These are phyloP conservation scores for Euryodendron excelsum DNA, from an alignment of 148 eudicot species.

Conservation along the genomic window DNA sequence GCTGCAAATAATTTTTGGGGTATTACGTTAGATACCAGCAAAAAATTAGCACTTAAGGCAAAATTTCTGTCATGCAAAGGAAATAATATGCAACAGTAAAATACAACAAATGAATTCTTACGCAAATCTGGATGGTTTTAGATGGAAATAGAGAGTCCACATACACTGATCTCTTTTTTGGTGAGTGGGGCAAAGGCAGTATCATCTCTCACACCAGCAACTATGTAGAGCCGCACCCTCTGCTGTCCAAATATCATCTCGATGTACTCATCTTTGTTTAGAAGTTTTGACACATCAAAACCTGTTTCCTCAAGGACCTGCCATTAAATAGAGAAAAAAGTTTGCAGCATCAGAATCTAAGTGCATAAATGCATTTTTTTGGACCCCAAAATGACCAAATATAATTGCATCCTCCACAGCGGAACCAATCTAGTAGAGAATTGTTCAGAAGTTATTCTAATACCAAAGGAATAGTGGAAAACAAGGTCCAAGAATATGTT, in stretches of 20 bases:
- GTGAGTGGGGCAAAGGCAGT: conserved; percentile 90
- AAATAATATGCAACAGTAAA: neutral
- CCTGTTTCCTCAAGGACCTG: conserved; percentile 99
- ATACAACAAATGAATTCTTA: neutral
- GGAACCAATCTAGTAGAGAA: neutral
- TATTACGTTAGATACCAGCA: neutral
- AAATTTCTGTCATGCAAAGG: neutral
- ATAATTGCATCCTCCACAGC: neutral
- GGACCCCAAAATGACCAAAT: neutral
- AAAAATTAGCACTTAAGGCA: neutral
- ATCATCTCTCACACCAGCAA: conserved; percentile 84
- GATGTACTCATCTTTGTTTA: conserved; percentile 80
- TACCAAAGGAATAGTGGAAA: conserved; percentile 4
- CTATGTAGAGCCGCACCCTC: conserved; percentile 89
- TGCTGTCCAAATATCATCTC: conserved; percentile 94
- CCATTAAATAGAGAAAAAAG: conserved; percentile 11
- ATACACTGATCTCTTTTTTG: conserved; percentile 97
- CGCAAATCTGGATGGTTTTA: neutral
- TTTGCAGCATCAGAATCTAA: conserved; percentile 10
- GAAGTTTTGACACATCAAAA: conserved; percentile 78
- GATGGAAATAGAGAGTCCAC: conserved; percentile 22
- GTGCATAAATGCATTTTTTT: neutral
- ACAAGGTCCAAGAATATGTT: neutral
- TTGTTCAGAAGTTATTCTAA: neutral
- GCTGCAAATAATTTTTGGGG: neutral